phyloP scores from a whole-genome alignment of 805 yeast species.

The Ogataea nonfermentans region DNA sequence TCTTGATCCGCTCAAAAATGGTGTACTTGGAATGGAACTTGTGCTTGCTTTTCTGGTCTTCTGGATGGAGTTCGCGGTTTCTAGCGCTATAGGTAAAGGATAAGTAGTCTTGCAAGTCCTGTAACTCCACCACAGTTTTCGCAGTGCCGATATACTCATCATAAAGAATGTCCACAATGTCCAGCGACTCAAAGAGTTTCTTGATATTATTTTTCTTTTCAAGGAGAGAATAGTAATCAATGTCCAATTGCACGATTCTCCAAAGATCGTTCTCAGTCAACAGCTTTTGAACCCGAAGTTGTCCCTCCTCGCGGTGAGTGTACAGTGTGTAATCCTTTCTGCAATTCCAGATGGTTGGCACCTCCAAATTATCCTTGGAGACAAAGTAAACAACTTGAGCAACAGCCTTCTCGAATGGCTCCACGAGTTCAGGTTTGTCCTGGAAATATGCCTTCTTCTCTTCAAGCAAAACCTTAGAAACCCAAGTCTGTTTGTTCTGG shows the following conservation, averaged over 20 bases:
- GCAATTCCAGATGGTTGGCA: conserved; percentile 93
- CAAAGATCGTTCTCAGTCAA: conserved; percentile 84
- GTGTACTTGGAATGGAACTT: conserved; percentile 62
- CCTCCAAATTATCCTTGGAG: conserved; percentile 78
- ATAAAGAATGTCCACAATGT: conserved; percentile 55
- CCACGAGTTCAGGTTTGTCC: conserved; percentile 36
- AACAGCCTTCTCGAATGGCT: conserved; percentile 65
- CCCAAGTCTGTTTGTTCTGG: conserved; percentile 74
- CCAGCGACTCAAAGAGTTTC: conserved; percentile 51
- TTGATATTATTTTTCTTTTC: conserved; percentile 64
- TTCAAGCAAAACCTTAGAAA: conserved; percentile 57
- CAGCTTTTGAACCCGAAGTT: conserved; percentile 48
- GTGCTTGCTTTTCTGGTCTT: conserved; percentile 22
- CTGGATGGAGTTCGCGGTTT: conserved; percentile 42
- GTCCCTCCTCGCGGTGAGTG: conserved; percentile 43
- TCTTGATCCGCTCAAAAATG: conserved; percentile 63
- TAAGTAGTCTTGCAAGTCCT: conserved; percentile 82
- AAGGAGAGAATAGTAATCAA: conserved; percentile 81
- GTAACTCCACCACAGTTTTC: conserved; percentile 70
- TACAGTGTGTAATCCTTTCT: conserved; percentile 82
- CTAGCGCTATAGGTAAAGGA: conserved; percentile 68
- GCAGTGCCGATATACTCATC: conserved; percentile 56
- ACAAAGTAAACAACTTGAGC: conserved; percentile 68
- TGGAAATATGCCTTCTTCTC: conserved; percentile 51
- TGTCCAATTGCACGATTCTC: conserved; percentile 83